Percentiles rank a stretch among this genome's conserved stretches.
Conservation (phyloP, 2,329 filamentous ascomycete genomes). For the Diaporthe amygdali region DNA sequence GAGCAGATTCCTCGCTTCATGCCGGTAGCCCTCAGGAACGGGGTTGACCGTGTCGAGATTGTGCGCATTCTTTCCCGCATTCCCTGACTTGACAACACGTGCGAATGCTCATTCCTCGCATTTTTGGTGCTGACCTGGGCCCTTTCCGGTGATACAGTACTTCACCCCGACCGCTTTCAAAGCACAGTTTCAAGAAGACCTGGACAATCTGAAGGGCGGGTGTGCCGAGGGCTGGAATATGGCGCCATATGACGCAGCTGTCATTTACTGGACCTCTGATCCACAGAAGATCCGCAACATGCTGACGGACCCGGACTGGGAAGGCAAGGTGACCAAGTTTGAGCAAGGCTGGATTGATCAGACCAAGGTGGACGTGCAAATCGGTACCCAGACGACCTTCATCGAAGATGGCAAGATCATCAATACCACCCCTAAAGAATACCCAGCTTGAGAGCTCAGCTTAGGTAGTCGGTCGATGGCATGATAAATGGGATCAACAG, state of each 20-base stretch:
- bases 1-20: conserved; percentile 25
- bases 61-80: not conserved
- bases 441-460: no score
- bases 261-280: conserved; percentile 25
- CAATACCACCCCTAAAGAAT: conserved; percentile 21
- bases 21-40: conserved; percentile 20
- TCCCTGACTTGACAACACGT: not conserved
- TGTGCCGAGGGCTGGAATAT: conserved; percentile 25
- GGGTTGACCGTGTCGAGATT: conserved; percentile 20
- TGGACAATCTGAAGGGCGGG: conserved; percentile 23
- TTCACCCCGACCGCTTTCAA: conserved; percentile 21
- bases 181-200: conserved; percentile 21
- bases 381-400: conserved; percentile 25
- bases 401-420: conserved; percentile 25
- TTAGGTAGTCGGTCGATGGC: no score
- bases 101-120: not conserved
- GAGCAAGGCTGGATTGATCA: not conserved
- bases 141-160: not conserved
- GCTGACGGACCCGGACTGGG: not conserved
- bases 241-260: conserved; percentile 24
- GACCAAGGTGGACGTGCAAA: conserved; percentile 23
- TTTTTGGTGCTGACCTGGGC: not conserved
- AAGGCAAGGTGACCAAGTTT: not conserved
- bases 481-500: no score
- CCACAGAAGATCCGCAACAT: conserved; percentile 28